These are phyloP conservation scores for Larix kaempferi DNA, from an alignment of 75 land plant species.

Conservation along the genomic window DNA sequence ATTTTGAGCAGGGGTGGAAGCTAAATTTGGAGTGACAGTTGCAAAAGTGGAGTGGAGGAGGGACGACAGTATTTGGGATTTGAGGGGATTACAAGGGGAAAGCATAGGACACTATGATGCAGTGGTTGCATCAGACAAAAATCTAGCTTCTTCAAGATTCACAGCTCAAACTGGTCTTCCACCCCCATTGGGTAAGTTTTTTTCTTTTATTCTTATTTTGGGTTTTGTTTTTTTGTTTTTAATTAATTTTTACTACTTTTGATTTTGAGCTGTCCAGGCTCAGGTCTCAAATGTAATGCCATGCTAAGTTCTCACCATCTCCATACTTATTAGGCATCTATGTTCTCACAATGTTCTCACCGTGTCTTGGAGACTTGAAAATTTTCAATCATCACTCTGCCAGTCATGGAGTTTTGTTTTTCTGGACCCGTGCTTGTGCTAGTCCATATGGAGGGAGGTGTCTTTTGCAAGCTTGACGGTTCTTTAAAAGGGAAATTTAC, in stretches of 20 bases:
- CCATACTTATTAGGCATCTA: no score
- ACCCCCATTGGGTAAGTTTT: conserved; percentile 61
- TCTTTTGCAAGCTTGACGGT: not conserved
- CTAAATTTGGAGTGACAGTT: conserved; percentile 58
- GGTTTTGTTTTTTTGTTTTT: not conserved
- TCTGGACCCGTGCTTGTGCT: not conserved
- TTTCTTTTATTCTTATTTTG: not conserved
- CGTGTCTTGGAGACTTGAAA: no score
- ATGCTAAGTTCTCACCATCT: no score
- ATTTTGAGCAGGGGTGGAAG: conserved; percentile 55
- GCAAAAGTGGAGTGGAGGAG: conserved; percentile 62
- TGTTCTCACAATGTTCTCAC: no score
- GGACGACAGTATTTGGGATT: conserved; percentile 40
- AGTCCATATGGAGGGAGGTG: not conserved
- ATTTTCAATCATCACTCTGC: no score
- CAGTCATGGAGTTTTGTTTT: not conserved
- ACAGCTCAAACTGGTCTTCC: conserved; percentile 41
- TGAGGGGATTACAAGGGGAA: conserved; percentile 53
- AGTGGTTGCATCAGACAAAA: conserved; percentile 73
- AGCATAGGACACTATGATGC: conserved; percentile 55
- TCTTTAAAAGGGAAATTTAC: not conserved
- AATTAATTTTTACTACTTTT: not conserved
- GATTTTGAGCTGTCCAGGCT: not conserved
- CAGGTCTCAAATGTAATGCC: no score
- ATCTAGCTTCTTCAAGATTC: conserved; percentile 53